These are phyloP conservation scores for Boletus subparvulus DNA, from an alignment of 768 basidiomycete genomes.

Conservation along the genomic window DNA sequence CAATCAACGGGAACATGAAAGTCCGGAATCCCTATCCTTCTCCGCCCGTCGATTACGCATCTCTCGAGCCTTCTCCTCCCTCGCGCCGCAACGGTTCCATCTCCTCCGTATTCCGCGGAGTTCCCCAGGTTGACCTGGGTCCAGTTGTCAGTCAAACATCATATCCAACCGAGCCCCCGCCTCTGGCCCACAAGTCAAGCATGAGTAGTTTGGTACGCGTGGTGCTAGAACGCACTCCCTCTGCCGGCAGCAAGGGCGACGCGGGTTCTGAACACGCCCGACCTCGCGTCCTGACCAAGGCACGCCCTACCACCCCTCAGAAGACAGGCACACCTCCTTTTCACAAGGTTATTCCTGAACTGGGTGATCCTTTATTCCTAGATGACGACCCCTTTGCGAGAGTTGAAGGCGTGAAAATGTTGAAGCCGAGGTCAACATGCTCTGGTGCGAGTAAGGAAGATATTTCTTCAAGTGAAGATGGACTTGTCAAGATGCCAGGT, in stretches of 20 bases:
- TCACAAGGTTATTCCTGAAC: constrained; percentile 8
- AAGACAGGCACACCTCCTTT: constrained; percentile 13
- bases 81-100: constrained; percentile 1
- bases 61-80: constrained; percentile 5
- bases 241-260: constrained; percentile 11
- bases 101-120: not conserved
- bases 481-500: not conserved
- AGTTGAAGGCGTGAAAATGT: constrained; percentile 50
- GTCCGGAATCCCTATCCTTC: constrained; percentile 25
- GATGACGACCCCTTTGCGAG: constrained; percentile 51
- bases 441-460: constrained; percentile 6
- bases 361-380: constrained; percentile 27
- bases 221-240: constrained; percentile 11
- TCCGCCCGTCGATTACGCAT: constrained; percentile 25
- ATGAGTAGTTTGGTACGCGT: constrained; percentile 6
- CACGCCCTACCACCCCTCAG: constrained; percentile 35
- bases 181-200: constrained; percentile 17
- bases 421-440: constrained; percentile 25
- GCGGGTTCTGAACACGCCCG: constrained; percentile 14
- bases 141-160: not conserved
- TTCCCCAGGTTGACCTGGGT: not conserved
- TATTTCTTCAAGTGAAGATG: constrained; percentile 7
- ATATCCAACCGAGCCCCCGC: constrained; percentile 14
- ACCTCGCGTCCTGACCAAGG: constrained; percentile 31
- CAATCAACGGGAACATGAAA: constrained; percentile 6